These are phyloP conservation scores for Alternaria incomplexa DNA, from an alignment of 2,329 filamentous ascomycete species.

Conservation along the genomic window DNA sequence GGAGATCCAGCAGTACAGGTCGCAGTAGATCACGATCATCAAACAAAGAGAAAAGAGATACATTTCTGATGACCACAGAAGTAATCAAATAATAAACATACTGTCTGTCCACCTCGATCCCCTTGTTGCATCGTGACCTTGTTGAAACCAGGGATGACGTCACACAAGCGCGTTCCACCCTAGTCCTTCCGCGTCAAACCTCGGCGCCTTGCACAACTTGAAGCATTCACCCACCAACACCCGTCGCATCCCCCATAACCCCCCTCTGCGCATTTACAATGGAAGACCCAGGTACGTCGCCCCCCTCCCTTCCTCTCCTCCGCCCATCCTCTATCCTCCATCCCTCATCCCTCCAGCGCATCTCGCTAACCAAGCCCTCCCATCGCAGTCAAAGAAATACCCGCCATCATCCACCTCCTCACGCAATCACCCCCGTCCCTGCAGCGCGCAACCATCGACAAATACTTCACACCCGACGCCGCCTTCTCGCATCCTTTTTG, in stretches of 20 bases:
- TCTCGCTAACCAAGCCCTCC: not conserved
- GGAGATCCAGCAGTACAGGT: constrained; percentile 45
- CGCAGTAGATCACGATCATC: constrained; percentile 28
- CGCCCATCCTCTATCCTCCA: not conserved
- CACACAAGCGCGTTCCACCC: constrained; percentile 6
- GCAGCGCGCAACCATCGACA: constrained; percentile 69
- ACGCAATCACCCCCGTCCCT: constrained; percentile 69
- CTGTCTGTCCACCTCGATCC: not conserved
- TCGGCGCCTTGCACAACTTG: not conserved
- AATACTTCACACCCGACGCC: constrained; percentile 75
- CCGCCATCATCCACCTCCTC: constrained; percentile 69
- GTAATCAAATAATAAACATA: not conserved
- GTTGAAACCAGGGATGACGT: no score
- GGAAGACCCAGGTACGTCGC: constrained; percentile 39
- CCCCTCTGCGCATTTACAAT: not conserved
- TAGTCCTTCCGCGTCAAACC: not conserved
- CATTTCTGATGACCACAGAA: not conserved
- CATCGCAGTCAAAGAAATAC: constrained; percentile 63
- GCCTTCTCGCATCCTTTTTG: constrained; percentile 82
- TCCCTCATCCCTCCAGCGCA: not conserved
- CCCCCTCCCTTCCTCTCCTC: not conserved
- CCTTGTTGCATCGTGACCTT: no score
- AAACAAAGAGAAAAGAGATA: not conserved
- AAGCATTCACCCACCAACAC: not conserved
- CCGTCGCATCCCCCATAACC: not conserved